Base-by-base conservation (phyloP, 169 alveolate species). In the Babesia sp. region DNA sequence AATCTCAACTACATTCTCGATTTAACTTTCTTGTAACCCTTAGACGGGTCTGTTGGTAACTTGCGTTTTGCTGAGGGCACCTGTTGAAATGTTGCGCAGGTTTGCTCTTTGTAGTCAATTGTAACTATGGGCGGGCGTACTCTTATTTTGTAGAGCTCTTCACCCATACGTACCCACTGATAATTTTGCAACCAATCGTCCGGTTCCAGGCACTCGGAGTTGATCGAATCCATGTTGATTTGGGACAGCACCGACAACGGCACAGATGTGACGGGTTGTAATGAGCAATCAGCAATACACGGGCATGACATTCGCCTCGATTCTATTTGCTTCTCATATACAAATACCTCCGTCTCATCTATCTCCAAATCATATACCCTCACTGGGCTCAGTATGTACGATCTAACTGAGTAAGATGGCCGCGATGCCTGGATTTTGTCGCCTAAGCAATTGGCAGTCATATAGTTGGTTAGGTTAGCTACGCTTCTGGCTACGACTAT, bases 401-500 rank as follows among this genome's bases (percentile, higher is more conserved):
- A 82, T 56, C 83, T 75, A 58, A 89, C 56, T 51, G 88, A 70
- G 71, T 89, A 89, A 4, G 90, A 77, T 26, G 93, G 93, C 48
- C 90, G 67, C 36, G 93, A 84, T 22, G 85, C 93, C 69, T 71
- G 78, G 37, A 89, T 83, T 34, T 74, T 76, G 59, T 79, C 81
- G 37, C 78, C 78, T 59, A 60, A 77, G 46, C 89, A 81, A 72
- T 64, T 45, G 55, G 80, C 53, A 34, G 74, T 73, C 31, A 66
- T 78, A 64, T 89, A 89, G 60, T 89, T 84, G 34, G 87, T 82
- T 56, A 89, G 70, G 68, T 89, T 89, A 1, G 91, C 79, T 51
- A 85, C 63, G 31, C 85, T 76, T 54, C 82, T 80, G 39, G 70
- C 78, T 44, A 89, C 53, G 18, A 89, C 66, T 24, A 85, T 66